Base-by-base conservation (phyloP, 768 basidiomycete species). In the Macrolepiota fuliginosa region DNA sequence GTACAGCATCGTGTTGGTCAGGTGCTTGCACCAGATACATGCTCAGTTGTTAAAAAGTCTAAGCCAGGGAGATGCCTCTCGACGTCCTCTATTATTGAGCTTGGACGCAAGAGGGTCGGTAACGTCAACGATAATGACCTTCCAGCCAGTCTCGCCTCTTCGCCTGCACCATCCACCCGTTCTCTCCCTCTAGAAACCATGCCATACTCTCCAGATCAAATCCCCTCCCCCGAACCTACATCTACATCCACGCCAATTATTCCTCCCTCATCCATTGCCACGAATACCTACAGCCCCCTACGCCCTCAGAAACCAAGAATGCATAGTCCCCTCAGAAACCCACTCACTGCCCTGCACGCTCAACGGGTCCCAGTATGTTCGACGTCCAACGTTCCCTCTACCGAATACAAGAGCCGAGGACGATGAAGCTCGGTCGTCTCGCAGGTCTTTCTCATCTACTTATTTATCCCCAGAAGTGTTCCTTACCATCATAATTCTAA, bases 31-130 rank as follows among this genome's bases (percentile, higher is more conserved):
- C 93, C 94, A 0, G 92, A 94, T 60, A 84, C 79, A 4, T 94
- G 93, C 66, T 82, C 77, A 60, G 91, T 96, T 54, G 24, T 91
- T 68, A 98, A 81, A 65, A n/a, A n/a, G n/a, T n/a, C n/a, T n/a
- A n/a, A n/a, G n/a, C 97, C 97, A 47, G 97, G 97, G 56, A 98
- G 88, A 75, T 98, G 96, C 66, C 95, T 85, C 80, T 98, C 97
- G 70, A 99, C 95, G 70, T 99, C 97, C 79, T 98, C 97, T 92
- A 76, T 99, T 96, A 77, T 98, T 99, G 71, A 99, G 84, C 77
- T 96, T 93, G 72, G 91, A 82, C 15, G 97, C 97, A 63, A 98
- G 89, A 46, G 97, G 96, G 74, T 98, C 97, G 67, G 87, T 85
- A 64, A 97, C 85, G 73, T 98, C 97, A 66, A 98, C 94, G 73